phyloP scores from a whole-genome alignment of 371 early-diverging fungal species.

The Zopfochytrium polystomum region DNA sequence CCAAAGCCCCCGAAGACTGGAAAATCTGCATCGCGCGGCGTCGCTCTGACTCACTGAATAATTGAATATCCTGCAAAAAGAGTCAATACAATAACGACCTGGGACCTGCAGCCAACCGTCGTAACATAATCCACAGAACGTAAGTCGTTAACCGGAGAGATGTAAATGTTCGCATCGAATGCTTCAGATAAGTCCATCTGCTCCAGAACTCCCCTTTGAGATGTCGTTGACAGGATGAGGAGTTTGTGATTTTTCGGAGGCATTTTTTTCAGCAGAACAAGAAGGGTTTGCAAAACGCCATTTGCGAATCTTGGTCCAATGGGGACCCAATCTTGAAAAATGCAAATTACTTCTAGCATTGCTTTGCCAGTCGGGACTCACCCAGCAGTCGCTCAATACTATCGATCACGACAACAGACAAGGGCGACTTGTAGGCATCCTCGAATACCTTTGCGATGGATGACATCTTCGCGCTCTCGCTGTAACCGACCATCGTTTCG shows the following conservation, averaged over 20 bases:
- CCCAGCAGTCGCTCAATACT: constrained; percentile 92
- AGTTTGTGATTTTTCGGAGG: constrained; percentile 79
- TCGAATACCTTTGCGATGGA: constrained; percentile 91
- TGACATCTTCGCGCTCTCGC: constrained; percentile 88
- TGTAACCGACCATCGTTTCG: constrained; percentile 94
- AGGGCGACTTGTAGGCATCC: constrained; percentile 97
- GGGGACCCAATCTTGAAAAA: constrained; percentile 83
- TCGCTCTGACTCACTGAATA: constrained; percentile 64
- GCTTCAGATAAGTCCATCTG: constrained; percentile 85
- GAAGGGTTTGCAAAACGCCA: constrained; percentile 90
- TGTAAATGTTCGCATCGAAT: constrained; percentile 81
- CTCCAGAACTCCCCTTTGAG: constrained; percentile 70
- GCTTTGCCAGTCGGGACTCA: constrained; percentile 24
- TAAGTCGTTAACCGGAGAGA: constrained; percentile 69
- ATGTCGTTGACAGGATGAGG: constrained; percentile 84
- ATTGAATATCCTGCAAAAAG: constrained; percentile 44
- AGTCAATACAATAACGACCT: neutral
- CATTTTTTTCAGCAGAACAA: constrained; percentile 85
- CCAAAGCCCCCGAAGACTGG: constrained; percentile 52
- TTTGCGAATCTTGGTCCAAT: constrained; percentile 99
- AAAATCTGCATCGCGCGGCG: constrained; percentile 55
- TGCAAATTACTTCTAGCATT: neutral
- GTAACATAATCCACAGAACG: constrained; percentile 66
- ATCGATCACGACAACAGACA: constrained; percentile 96
- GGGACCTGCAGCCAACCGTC: neutral